Evolutionary conservation across 2,329 filamentous ascomycete species (phyloP).

Genomic region (Monilinia vaccinii-corymbosi): DNA sequence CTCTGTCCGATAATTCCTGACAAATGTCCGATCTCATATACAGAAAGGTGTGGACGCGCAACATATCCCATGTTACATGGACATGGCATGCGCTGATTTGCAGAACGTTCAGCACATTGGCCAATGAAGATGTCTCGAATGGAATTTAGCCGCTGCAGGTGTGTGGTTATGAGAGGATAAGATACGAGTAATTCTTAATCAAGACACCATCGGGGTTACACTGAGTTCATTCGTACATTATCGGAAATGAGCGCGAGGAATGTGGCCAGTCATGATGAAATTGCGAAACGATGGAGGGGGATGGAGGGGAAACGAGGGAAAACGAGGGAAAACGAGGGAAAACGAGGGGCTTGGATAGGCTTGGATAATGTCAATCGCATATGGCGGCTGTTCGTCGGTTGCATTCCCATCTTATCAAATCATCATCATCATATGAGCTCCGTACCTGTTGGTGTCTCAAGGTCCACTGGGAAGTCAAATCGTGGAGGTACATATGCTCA

Average conservation of each 20-base stretch:
- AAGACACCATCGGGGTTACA: slow-evolving; percentile 1
- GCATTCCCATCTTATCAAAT: neutral
- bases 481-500: neutral
- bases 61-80: neutral
- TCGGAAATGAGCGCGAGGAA: neutral
- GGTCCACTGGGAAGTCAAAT: neutral
- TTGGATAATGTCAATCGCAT: slow-evolving; percentile 3
- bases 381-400: slow-evolving; percentile 1
- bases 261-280: slow-evolving; percentile 1
- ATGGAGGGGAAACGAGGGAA: slow-evolving; percentile 2
- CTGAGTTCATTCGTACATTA: neutral
- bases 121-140: slow-evolving; percentile 15
- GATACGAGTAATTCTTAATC: neutral
- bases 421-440: neutral
- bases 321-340: slow-evolving; percentile 4
- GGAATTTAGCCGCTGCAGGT: slow-evolving; percentile 12
- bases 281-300: slow-evolving; percentile 3
- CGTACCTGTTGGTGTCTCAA: slow-evolving; percentile 5
- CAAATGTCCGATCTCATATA: slow-evolving; percentile 4
- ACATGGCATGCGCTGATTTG: slow-evolving; percentile 16
- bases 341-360: neutral
- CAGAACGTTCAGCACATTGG: slow-evolving; percentile 9
- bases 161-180: slow-evolving; percentile 8
- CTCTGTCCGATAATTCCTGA: neutral
- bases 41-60: neutral